Conservation (phyloP, 345 rosid species). For the Punica granatum region DNA sequence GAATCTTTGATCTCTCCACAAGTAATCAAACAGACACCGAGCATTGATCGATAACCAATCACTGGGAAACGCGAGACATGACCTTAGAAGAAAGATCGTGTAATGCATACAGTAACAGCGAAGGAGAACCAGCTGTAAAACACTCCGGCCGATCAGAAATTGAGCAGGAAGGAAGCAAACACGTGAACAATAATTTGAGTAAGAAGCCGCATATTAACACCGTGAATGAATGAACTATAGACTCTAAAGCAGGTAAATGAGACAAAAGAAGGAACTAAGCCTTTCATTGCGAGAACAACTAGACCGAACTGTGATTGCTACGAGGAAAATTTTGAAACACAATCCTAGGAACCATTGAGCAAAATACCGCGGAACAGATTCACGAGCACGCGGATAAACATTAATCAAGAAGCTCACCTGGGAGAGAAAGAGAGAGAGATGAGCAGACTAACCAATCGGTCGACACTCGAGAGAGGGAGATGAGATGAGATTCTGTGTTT, state of each 20-base stretch:
- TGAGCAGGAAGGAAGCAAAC: background rate
- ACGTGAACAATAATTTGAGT: background rate
- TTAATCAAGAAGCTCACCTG: too few species aligned
- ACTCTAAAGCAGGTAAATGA: too few species aligned
- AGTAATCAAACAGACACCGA: background rate
- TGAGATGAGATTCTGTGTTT: background rate
- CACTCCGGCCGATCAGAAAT: background rate
- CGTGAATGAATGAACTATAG: too few species aligned
- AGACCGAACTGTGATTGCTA: background rate
- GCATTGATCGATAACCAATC: background rate
- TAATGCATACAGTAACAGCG: too few species aligned
- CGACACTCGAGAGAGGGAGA: background rate
- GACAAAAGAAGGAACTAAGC: background rate
- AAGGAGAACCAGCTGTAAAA: too few species aligned
- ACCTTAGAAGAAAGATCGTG: too few species aligned
- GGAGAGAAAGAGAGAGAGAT: background rate
- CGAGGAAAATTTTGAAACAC: background rate
- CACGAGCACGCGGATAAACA: background rate
- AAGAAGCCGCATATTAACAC: background rate
- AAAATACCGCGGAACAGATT: background rate
- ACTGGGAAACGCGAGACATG: background rate
- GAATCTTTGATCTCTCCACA: background rate
- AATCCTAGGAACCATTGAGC: background rate
- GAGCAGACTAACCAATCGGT: conserved; percentile 1
- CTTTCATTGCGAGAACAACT: background rate